These are phyloP conservation scores for Epichloe baconii DNA, from an alignment of 2,329 filamentous ascomycete genomes.

Conservation along the genomic window DNA sequence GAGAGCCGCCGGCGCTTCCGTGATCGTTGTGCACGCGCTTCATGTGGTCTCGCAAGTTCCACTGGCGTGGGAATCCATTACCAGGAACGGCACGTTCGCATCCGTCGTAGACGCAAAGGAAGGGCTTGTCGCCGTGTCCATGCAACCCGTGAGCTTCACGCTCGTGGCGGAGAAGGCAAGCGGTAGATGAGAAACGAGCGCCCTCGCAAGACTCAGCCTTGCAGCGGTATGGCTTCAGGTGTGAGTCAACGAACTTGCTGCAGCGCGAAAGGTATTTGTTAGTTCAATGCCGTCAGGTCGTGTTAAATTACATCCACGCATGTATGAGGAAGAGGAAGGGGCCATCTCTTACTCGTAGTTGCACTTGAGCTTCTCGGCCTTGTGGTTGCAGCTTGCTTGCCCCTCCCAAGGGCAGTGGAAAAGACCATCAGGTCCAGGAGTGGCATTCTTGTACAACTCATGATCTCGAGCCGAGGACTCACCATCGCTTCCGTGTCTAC, in stretches of 20 bases:
- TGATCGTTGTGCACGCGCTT: constrained; percentile 72
- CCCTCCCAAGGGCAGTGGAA: constrained; percentile 88
- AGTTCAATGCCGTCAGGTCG: constrained; percentile 7
- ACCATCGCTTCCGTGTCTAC: constrained; percentile 37
- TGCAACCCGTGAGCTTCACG: constrained; percentile 93
- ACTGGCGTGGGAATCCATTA: constrained; percentile 85
- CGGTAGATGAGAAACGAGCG: constrained; percentile 85
- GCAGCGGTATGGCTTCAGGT: constrained; percentile 93
- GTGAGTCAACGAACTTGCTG: constrained; percentile 95
- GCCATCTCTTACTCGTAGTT: constrained; percentile 75
- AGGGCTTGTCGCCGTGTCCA: constrained; percentile 84
- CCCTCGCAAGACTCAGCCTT: constrained; percentile 74
- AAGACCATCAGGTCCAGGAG: constrained; percentile 57
- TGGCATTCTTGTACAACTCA: constrained; percentile 55
- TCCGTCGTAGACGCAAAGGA: constrained; percentile 74
- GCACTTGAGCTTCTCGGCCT: constrained; percentile 93
- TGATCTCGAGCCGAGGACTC: constrained; percentile 49
- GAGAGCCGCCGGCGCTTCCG: constrained; percentile 28
- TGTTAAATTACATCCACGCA: neutral
- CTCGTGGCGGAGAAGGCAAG: constrained; percentile 87
- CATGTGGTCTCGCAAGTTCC: constrained; percentile 97
- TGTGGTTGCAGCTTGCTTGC: constrained; percentile 64
- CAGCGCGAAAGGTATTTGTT: constrained; percentile 4
- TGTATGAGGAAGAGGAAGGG: constrained; percentile 11
- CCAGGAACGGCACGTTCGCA: constrained; percentile 73